Conservation (phyloP, 2,329 filamentous ascomycete species). For the Diaporthe sp. region DNA sequence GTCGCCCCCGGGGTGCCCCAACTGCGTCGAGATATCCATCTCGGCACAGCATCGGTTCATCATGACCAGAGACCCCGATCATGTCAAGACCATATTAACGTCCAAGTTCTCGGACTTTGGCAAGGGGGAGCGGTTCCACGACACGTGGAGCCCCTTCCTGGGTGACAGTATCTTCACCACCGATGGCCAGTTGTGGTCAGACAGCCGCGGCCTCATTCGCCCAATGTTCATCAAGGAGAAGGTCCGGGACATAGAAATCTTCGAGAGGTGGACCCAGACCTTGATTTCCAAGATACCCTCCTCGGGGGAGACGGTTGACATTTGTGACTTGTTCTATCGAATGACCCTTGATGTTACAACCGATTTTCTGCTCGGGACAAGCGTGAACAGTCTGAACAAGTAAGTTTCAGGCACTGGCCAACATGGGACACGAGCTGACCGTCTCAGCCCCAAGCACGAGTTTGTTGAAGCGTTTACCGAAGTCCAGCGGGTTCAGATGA, state of each 20-base stretch:
- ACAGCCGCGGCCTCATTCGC: conserved; percentile 65
- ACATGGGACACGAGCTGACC: conserved; percentile 41
- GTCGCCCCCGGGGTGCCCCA: conserved; percentile 51
- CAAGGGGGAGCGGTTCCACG: conserved; percentile 60
- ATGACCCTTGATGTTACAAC: conserved; percentile 78
- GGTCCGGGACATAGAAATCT: conserved; percentile 65
- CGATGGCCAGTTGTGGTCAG: conserved; percentile 67
- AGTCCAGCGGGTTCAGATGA: conserved; percentile 77
- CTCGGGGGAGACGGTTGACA: conserved; percentile 68
- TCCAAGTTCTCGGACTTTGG: conserved; percentile 70
- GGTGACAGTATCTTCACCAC: conserved; percentile 70
- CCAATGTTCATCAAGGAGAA: conserved; percentile 66
- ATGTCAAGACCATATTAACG: conserved; percentile 70
- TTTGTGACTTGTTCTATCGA: conserved; percentile 74
- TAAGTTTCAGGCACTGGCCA: conserved; percentile 44
- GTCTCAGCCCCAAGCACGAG: conserved; percentile 62
- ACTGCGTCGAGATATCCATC: conserved; percentile 55
- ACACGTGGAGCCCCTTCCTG: conserved; percentile 61
- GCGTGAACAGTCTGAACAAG: conserved; percentile 62
- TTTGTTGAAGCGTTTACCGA: conserved; percentile 80
- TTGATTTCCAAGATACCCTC: conserved; percentile 71
- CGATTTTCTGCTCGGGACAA: conserved; percentile 76
- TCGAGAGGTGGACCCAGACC: conserved; percentile 71
- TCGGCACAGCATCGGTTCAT: conserved; percentile 54
- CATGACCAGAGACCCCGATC: conserved; percentile 67